Conservation (phyloP, 2,329 filamentous ascomycete genomes). For the Aspergillus ochraceus region DNA sequence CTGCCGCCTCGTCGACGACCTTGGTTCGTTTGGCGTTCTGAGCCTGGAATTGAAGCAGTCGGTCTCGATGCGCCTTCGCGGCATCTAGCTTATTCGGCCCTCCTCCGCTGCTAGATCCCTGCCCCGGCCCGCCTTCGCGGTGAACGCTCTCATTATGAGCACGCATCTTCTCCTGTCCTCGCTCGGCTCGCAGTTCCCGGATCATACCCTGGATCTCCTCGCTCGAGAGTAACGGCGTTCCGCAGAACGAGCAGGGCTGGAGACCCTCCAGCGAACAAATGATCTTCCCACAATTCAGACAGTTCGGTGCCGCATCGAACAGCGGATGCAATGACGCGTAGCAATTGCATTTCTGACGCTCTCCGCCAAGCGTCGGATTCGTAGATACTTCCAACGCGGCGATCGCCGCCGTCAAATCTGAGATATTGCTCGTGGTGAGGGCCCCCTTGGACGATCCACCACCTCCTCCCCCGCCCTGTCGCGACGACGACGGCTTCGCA, state of each 20-base stretch:
- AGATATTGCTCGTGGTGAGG: constrained; percentile 50
- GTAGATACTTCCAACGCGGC: constrained; percentile 87
- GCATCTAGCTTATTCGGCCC: constrained; percentile 60
- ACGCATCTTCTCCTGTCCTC: constrained; percentile 82
- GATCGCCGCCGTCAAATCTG: constrained; percentile 73
- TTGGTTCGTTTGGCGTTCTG: constrained; percentile 82
- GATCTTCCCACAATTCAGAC: constrained; percentile 87
- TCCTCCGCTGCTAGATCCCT: constrained; percentile 22
- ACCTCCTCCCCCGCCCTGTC: constrained; percentile 62
- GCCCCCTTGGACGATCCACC: constrained; percentile 63
- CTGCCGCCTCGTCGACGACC: constrained; percentile 81
- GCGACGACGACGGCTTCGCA: constrained; percentile 64
- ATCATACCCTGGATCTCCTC: constrained; percentile 84
- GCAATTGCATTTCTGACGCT: constrained; percentile 73
- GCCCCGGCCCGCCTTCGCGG: constrained; percentile 35
- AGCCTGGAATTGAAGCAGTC: constrained; percentile 76
- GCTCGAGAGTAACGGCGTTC: constrained; percentile 67
- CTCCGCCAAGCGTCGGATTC: constrained; percentile 69
- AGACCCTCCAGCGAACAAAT: constrained; percentile 92
- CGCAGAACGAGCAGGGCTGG: constrained; percentile 91
- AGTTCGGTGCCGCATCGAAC: constrained; percentile 89
- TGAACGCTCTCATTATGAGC: constrained; percentile 64
- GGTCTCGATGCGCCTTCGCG: constrained; percentile 77
- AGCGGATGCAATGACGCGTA: constrained; percentile 85
- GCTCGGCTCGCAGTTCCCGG: constrained; percentile 76